phyloP scores from a whole-genome alignment of 345 rosid genomes.

The Gossypium turneri region DNA sequence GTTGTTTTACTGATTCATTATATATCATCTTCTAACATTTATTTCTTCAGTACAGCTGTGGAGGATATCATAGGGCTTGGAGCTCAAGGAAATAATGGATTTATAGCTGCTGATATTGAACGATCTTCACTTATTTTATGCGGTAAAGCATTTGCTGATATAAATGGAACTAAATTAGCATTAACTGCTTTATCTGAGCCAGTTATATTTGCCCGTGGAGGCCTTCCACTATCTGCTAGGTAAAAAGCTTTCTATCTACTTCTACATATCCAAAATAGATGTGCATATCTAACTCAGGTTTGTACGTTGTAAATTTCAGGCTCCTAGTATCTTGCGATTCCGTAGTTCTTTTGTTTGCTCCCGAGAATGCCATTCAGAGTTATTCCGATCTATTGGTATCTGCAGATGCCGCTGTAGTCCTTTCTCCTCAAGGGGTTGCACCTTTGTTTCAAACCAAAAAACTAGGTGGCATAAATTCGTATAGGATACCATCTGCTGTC shows the following conservation, averaged over 20 bases:
- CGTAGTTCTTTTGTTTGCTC: constrained; percentile 27
- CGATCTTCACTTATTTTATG: constrained; percentile 32
- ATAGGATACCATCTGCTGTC: constrained; percentile 24
- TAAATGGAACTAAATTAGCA: constrained; percentile 28
- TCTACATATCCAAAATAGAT: background rate
- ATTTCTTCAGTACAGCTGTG: constrained; percentile 14
- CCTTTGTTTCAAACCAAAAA: constrained; percentile 26
- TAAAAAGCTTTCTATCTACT: background rate
- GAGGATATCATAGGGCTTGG: constrained; percentile 25
- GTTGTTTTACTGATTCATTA: background rate
- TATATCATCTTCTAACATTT: constrained; percentile 2
- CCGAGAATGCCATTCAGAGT: constrained; percentile 24
- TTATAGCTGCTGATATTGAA: constrained; percentile 35
- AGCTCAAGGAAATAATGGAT: constrained; percentile 26
- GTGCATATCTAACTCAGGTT: constrained; percentile 9
- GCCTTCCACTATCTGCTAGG: constrained; percentile 31
- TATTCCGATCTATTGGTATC: constrained; percentile 26
- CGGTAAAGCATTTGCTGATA: constrained; percentile 30
- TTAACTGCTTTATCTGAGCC: constrained; percentile 30
- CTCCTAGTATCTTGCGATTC: constrained; percentile 24
- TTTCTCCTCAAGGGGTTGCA: constrained; percentile 20
- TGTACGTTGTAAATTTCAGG: constrained; percentile 24
- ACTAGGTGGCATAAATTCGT: background rate
- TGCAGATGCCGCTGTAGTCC: constrained; percentile 27
- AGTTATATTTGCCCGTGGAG: constrained; percentile 32